Conservation (phyloP, 768 basidiomycete genomes). For the Filobasidium wieringae region DNA sequence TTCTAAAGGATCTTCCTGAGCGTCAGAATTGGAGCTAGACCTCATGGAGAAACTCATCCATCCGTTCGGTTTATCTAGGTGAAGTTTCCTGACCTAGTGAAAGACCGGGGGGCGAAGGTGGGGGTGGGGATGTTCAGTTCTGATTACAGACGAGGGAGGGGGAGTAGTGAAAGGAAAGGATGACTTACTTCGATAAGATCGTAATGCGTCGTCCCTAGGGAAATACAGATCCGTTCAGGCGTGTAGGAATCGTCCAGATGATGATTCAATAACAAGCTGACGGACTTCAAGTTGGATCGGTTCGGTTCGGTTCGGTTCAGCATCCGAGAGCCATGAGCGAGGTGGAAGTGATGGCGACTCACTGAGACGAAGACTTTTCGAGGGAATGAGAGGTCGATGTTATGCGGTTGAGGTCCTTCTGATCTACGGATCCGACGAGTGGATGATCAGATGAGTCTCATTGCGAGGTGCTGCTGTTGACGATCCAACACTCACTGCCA, state of each 20-base stretch:
- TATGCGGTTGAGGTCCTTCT: conserved; percentile 94
- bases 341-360: conserved; percentile 13
- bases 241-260: conserved; percentile 98
- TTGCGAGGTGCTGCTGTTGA: conserved; percentile 35
- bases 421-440: conserved; percentile 30
- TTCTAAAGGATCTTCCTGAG: too few species aligned
- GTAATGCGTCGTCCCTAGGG: conserved; percentile 79
- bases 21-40: conserved; percentile 25
- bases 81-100: conserved; percentile 46
- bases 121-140: too few species aligned
- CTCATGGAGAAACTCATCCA: conserved; percentile 53
- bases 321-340: background rate
- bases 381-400: conserved; percentile 86
- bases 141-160: background rate
- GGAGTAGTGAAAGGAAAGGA: background rate
- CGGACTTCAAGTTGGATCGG: too few species aligned
- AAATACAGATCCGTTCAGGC: conserved; percentile 75
- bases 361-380: conserved; percentile 81
- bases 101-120: too few species aligned
- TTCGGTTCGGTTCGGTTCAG: too few species aligned
- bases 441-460: background rate
- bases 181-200: conserved; percentile 76
- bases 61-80: conserved; percentile 80
- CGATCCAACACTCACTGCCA: conserved; percentile 69
- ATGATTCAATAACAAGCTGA: too few species aligned